A percentile compares a stretch with the other conserved stretches of the same genome.
Evolutionary conservation across 2,329 filamentous ascomycete genomes (phyloP).

Genomic region (Penicillium concentricum): DNA sequence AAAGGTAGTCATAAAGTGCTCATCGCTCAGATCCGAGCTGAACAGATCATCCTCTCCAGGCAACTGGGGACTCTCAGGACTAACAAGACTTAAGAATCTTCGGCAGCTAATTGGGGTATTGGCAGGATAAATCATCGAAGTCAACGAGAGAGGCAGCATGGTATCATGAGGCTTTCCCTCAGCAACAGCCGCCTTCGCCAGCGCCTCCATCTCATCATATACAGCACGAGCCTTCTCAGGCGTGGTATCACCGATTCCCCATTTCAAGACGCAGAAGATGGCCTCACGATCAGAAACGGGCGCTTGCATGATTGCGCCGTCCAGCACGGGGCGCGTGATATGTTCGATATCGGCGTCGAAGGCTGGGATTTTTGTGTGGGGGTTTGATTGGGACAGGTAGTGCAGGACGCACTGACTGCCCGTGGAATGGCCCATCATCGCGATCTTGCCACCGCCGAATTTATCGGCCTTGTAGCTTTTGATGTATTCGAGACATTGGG

Average conservation of each 20-base stretch:
- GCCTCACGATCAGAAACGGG: conserved; percentile 76
- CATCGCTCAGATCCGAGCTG: conserved; percentile 66
- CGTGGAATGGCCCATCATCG: conserved; percentile 68
- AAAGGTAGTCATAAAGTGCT: conserved; percentile 62
- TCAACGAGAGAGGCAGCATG: conserved; percentile 36
- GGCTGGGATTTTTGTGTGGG: conserved; percentile 29
- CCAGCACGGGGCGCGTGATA: conserved; percentile 53
- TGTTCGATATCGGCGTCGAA: conserved; percentile 34
- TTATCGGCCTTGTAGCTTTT: conserved; percentile 34
- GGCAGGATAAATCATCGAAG: conserved; percentile 31
- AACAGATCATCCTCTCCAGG: conserved; percentile 83
- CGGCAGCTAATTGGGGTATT: conserved; percentile 53
- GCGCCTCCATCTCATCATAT: conserved; percentile 33
- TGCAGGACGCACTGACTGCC: conserved; percentile 68
- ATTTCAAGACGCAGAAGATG: conserved; percentile 40
- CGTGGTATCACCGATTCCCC: conserved; percentile 27
- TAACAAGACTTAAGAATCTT: conserved; percentile 58
- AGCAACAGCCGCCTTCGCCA: conserved; percentile 30
- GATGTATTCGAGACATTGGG: conserved; percentile 53
- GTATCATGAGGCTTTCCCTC: conserved; percentile 26
- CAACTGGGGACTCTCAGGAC: conserved; percentile 51
- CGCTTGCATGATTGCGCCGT: conserved; percentile 77
- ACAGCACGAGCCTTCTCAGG: conserved; percentile 24
- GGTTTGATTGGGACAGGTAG: conserved; percentile 54
- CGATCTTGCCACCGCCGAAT: conserved; percentile 49